Conservation (phyloP, 1,284 basidiomycete species). For the Apiotrichum sp. region DNA sequence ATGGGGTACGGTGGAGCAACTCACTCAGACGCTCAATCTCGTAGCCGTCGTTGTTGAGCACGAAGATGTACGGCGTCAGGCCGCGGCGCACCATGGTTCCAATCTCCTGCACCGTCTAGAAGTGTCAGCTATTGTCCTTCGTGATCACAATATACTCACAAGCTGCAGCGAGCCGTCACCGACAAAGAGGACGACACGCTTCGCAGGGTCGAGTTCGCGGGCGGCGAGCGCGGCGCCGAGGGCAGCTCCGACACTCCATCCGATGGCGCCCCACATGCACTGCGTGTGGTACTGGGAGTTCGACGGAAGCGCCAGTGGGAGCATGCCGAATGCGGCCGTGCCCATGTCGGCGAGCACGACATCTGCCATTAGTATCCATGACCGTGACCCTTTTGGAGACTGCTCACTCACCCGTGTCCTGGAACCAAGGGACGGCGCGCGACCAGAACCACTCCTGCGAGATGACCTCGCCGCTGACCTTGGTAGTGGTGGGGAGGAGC, state of each 20-base stretch:
- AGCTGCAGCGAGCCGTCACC: conserved; percentile 57
- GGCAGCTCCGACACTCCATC: conserved; percentile 53
- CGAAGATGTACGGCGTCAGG: conserved; percentile 49
- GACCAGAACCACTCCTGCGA: conserved; percentile 85
- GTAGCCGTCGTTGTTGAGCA: conserved; percentile 86
- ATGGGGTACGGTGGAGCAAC: conserved; percentile 41
- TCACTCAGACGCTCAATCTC: conserved; percentile 78
- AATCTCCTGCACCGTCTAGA: conserved; percentile 49
- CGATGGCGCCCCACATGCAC: conserved; percentile 45
- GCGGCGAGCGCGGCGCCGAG: conserved; percentile 57
- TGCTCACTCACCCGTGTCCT: conserved; percentile 29
- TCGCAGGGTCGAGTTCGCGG: conserved; percentile 55
- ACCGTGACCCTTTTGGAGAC: background rate
- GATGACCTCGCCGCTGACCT: conserved; percentile 46
- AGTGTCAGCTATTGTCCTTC: background rate
- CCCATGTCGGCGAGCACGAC: conserved; percentile 71
- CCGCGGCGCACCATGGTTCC: conserved; percentile 50
- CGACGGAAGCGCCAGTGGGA: conserved; percentile 66
- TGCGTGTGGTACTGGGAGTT: conserved; percentile 57
- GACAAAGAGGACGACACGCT: conserved; percentile 73
- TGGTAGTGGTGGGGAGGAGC: conserved; percentile 22
- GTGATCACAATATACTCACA: conserved; percentile 16
- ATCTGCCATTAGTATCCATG: background rate
- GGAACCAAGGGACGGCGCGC: conserved; percentile 70
- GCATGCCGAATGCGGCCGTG: conserved; percentile 59